Base-by-base conservation (phyloP, 345 rosid species). In the Citrus trifoliata region DNA sequence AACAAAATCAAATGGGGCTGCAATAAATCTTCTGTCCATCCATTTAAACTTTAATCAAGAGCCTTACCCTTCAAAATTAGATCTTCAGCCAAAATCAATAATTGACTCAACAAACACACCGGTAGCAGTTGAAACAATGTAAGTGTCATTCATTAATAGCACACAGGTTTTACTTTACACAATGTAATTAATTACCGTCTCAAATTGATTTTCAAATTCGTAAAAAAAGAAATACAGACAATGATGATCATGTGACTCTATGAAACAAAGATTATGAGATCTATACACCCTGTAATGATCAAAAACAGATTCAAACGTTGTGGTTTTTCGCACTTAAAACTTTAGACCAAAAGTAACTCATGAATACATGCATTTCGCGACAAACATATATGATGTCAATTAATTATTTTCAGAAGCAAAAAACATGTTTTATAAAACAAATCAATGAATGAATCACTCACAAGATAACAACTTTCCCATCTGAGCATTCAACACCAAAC, bases 401-500 rank as follows among this genome's bases (percentile, higher is more conserved):
- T 4, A 4, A 14, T 21, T 30, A 7, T 16, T 64, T 64, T 2
- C 24, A 59, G 24, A 24, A 24, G 7, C 63, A 25, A 24, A 71
- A 37, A 28, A 27, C 13, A 22, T 70, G 51, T 46, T 25, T 6
- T 24, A 19, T 3, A 71, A 59, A 13, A 7, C 30, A 58, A 73
- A 12, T 13, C 3, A 12, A 18, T 18, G 21, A 58, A 9, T 6
- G 51, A 69, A 30, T 61, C 10, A 85, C 99, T 88, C 83, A 93
- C 99, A 93, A 79, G 87, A 76, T 65, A 51, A 88, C 86, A 1
- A 95, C 93, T 82, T 82, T 88, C 70, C 91, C 93, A 70, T 88
- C 67, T 40, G 89, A 91, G 84, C 99, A 95, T 55, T 79, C 91
- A 6, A 95, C 88, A 13, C 96, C 99, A 21, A 84, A 91, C 99